Conservation (phyloP, 441 rosid genomes). For the Adansonia grandidieri region DNA sequence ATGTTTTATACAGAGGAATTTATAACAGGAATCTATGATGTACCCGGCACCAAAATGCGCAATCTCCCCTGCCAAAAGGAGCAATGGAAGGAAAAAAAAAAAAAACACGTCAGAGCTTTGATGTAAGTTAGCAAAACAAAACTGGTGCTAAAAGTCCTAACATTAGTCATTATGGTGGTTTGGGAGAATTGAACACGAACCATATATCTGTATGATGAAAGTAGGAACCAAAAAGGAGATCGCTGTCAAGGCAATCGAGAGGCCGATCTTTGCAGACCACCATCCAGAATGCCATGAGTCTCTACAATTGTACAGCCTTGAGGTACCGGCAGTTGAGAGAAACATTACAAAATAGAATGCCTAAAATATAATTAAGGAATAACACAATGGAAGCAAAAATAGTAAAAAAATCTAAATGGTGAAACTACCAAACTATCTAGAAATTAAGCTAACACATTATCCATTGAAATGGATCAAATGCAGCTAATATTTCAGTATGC, state of each 20-base stretch:
- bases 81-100: background rate
- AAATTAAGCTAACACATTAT: background rate
- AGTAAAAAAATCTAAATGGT: background rate
- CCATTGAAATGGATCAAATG: background rate
- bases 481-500: background rate
- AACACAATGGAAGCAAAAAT: background rate
- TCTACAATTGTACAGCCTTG: constrained; percentile 60
- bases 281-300: constrained; percentile 96
- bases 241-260: constrained; percentile 68
- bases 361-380: constrained; percentile 41
- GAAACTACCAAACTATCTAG: background rate
- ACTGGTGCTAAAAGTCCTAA: background rate
- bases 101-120: constrained; percentile 3
- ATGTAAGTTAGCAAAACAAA: constrained; percentile 7
- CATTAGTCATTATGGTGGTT: background rate
- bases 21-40: constrained; percentile 48
- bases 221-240: constrained; percentile 76
- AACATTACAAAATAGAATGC: constrained; percentile 77
- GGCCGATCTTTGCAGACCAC: constrained; percentile 73
- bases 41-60: constrained; percentile 99
- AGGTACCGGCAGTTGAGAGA: constrained; percentile 68
- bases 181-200: constrained; percentile 43
- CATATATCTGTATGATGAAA: constrained; percentile 68
- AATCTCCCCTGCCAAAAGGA: constrained; percentile 73
- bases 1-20: constrained; percentile 28